A percentile compares a stretch with the other conserved stretches of the same genome.
Conservation (phyloP, 1,284 basidiomycete genomes). For the Schizophyllum amplum region DNA sequence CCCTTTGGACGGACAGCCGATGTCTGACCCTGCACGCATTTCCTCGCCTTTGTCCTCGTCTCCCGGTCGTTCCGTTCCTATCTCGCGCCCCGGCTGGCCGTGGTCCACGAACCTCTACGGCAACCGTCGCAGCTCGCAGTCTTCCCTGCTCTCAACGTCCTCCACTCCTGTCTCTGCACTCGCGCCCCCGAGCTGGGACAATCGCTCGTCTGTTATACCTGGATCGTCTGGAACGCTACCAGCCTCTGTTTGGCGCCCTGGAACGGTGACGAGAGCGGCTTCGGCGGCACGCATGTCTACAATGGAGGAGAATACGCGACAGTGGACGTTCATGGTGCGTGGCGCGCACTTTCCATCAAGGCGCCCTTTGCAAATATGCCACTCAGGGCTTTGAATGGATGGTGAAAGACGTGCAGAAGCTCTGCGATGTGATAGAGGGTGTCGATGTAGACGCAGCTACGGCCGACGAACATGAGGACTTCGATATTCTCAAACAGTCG, state of each 20-base stretch:
- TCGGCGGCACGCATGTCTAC: slow-evolving; percentile 9
- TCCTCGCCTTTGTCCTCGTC: slow-evolving; percentile 38
- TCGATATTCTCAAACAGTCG: slow-evolving; percentile 56
- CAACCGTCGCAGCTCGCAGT: slow-evolving; percentile 14
- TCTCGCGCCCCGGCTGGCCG: slow-evolving; percentile 53
- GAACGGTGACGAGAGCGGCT: slow-evolving; percentile 5
- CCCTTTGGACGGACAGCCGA: background rate
- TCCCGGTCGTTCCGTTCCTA: slow-evolving; percentile 34
- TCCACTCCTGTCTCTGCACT: background rate
- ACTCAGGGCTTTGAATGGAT: slow-evolving; percentile 60
- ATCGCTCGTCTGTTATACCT: slow-evolving; percentile 3
- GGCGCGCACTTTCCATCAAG: slow-evolving; percentile 2
- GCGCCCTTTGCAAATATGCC: background rate
- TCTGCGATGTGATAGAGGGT: slow-evolving; percentile 47
- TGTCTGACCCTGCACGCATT: slow-evolving; percentile 37
- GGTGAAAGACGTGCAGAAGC: slow-evolving; percentile 46
- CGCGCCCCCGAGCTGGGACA: background rate
- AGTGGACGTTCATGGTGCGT: slow-evolving; percentile 55
- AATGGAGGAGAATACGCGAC: slow-evolving; percentile 37
- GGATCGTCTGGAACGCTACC: slow-evolving; percentile 21
- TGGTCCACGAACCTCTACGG: slow-evolving; percentile 28
- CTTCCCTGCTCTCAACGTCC: slow-evolving; percentile 10
- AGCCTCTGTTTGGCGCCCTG: slow-evolving; percentile 7
- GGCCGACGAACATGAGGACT: slow-evolving; percentile 30
- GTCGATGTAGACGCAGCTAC: slow-evolving; percentile 15